These are phyloP conservation scores for Podaxis pistillaris DNA, from an alignment of 768 basidiomycete species.

Conservation along the genomic window DNA sequence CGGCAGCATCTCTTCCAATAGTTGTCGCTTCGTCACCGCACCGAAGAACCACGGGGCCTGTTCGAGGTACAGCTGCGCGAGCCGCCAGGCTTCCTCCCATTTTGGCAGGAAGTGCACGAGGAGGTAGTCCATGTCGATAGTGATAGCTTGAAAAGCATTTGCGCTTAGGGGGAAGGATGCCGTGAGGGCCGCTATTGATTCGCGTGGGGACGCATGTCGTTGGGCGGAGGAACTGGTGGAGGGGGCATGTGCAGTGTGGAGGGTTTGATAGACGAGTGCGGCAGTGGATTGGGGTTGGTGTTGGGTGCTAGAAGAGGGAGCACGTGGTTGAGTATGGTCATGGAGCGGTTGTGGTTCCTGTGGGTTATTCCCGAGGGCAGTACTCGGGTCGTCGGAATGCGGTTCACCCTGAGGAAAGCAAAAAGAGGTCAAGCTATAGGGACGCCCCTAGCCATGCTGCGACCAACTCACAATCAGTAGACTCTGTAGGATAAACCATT, in stretches of 20 bases:
- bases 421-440: background rate
- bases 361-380: background rate
- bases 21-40: slow-evolving; percentile 60
- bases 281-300: background rate
- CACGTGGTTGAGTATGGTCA: background rate
- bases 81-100: slow-evolving; percentile 53
- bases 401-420: slow-evolving; percentile 12
- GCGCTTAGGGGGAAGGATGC: slow-evolving; percentile 49
- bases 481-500: slow-evolving; percentile 34
- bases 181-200: slow-evolving; percentile 27
- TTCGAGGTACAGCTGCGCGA: slow-evolving; percentile 71
- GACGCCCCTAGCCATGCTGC: slow-evolving; percentile 15
- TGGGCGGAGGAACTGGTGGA: no score
- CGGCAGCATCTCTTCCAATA: slow-evolving; percentile 65
- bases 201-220: background rate
- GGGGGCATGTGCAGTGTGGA: background rate
- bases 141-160: slow-evolving; percentile 26
- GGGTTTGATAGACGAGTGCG: background rate
- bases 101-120: slow-evolving; percentile 53
- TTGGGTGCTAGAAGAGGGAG: background rate
- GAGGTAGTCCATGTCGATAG: slow-evolving; percentile 44
- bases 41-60: slow-evolving; percentile 82
- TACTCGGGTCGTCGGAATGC: background rate
- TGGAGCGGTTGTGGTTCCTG: background rate
- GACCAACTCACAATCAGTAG: slow-evolving; percentile 49